Evolutionary conservation across 352 stramenopile species (phyloP).

Genomic region (Albugo laibachii): DNA sequence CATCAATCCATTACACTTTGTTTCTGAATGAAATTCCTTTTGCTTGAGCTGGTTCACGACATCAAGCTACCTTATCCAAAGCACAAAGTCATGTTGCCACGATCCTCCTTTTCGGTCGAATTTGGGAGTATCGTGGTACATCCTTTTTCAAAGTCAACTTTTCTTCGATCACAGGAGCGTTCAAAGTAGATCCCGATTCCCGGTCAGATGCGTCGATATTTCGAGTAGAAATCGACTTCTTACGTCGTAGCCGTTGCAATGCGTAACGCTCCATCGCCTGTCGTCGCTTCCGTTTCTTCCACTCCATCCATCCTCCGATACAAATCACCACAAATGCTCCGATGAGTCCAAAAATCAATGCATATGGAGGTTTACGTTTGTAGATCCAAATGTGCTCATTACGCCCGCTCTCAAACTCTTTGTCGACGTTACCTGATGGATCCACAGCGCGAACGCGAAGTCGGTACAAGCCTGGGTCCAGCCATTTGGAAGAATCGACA

Average conservation of each 20-base stretch:
- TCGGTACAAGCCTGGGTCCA: constrained; percentile 75
- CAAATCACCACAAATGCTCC: constrained; percentile 56
- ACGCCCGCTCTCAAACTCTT: constrained; percentile 39
- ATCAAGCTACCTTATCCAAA: too few species aligned
- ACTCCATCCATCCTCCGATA: constrained; percentile 77
- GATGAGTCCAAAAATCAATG: constrained; percentile 62
- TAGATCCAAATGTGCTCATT: constrained; percentile 91
- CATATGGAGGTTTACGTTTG: constrained; percentile 76
- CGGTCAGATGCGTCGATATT: too few species aligned
- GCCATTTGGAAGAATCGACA: constrained; percentile 25
- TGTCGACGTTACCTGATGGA: constrained; percentile 84
- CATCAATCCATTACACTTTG: too few species aligned
- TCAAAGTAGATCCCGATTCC: too few species aligned
- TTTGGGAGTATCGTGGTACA: too few species aligned
- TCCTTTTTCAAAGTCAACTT: too few species aligned
- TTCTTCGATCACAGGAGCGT: too few species aligned
- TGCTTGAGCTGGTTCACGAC: too few species aligned
- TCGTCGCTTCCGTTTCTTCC: constrained; percentile 79
- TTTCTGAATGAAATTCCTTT: too few species aligned
- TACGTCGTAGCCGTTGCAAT: constrained; percentile 86
- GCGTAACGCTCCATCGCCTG: constrained; percentile 86
- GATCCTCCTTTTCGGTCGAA: too few species aligned
- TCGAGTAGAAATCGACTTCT: constrained; percentile 8
- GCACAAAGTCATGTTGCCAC: too few species aligned
- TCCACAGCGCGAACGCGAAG: constrained; percentile 82